These are phyloP conservation scores for Micractinium conductrix DNA, from an alignment of 139 green algal species.

Conservation along the genomic window DNA sequence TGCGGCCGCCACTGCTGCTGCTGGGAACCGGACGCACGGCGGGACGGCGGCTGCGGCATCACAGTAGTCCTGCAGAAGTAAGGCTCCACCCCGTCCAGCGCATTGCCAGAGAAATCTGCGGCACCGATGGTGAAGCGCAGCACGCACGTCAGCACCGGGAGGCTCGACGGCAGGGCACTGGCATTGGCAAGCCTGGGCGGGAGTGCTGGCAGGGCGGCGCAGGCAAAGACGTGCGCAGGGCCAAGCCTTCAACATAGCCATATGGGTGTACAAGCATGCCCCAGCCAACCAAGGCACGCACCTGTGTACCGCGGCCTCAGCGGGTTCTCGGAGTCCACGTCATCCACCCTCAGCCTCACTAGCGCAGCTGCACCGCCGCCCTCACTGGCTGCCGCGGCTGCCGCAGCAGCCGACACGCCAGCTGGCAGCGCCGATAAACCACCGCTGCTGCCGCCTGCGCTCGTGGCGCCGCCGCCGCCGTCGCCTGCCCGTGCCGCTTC, in stretches of 20 bases:
- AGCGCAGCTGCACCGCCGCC: too few relatives aligned
- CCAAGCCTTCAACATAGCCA: too few relatives aligned
- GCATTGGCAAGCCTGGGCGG: too few relatives aligned
- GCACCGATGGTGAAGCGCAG: background rate
- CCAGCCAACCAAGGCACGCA: background rate
- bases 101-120: constrained; percentile 28
- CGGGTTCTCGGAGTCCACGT: constrained; percentile 24
- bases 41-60: background rate
- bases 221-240: background rate
- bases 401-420: background rate
- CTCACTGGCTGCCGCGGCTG: background rate
- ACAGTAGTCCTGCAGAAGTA: background rate
- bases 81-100: background rate
- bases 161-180: too few relatives aligned
- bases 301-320: constrained; percentile 23
- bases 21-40: too few relatives aligned
- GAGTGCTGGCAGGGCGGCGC: too few relatives aligned
- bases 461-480: too few relatives aligned
- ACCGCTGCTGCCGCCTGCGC: too few relatives aligned
- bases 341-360: background rate
- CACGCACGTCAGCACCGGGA: too few relatives aligned
- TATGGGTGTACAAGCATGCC: too few relatives aligned
- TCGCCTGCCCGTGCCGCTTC: background rate
- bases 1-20: background rate
- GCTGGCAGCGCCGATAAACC: background rate